phyloP scores from a whole-genome alignment of 495 filamentous ascomycete genomes.

The Astrocystis sublimbata region DNA sequence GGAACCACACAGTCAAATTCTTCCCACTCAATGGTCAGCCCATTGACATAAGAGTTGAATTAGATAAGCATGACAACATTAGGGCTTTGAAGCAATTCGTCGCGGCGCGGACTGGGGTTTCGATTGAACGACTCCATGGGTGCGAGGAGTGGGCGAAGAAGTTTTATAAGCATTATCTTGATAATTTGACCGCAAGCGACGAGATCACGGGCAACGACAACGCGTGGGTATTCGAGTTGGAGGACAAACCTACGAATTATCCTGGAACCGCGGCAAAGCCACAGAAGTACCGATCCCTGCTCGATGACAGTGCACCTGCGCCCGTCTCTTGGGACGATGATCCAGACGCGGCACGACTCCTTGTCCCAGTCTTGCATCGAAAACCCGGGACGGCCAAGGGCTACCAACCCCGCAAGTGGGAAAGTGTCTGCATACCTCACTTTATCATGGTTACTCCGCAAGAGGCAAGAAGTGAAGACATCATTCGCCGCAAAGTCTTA shows the following conservation, averaged over 20 bases:
- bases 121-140: constrained; percentile 63
- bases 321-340: constrained; percentile 60
- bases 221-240: constrained; percentile 77
- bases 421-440: constrained; percentile 41
- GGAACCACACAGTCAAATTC: constrained; percentile 70
- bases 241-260: constrained; percentile 74
- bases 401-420: constrained; percentile 26
- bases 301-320: constrained; percentile 38
- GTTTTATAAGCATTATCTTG: constrained; percentile 82
- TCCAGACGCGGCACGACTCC: constrained; percentile 66
- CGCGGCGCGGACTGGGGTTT: constrained; percentile 63
- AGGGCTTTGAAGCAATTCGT: constrained; percentile 74
- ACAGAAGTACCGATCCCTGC: constrained; percentile 46
- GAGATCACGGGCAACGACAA: constrained; percentile 65
- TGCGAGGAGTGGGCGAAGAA: constrained; percentile 76
- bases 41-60: constrained; percentile 74
- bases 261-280: constrained; percentile 53
- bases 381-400: constrained; percentile 19
- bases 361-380: constrained; percentile 80
- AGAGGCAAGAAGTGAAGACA: constrained; percentile 51
- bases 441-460: constrained; percentile 53
- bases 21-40: constrained; percentile 67
- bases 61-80: constrained; percentile 79
- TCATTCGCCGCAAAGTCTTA: constrained; percentile 52
- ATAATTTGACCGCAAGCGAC: constrained; percentile 65